Evolutionary conservation across 2,329 filamentous ascomycete species (phyloP).

Genomic region (Xylaria sp.): DNA sequence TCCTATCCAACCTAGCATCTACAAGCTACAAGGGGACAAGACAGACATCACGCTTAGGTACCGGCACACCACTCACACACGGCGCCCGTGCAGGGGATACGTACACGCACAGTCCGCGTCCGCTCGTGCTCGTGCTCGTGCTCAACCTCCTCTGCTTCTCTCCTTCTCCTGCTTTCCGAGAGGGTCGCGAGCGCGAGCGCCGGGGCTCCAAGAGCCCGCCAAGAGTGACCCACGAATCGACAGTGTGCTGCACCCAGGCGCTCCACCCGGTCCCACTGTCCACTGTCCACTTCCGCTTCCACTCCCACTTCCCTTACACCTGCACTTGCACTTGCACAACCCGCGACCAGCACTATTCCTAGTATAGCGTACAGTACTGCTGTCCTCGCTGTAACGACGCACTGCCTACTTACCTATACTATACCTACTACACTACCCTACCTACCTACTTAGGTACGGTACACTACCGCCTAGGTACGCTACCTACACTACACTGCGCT

Average conservation of each 20-base stretch:
- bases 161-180: conserved; percentile 8
- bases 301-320: too few species aligned
- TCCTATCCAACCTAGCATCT: too few species aligned
- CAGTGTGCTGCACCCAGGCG: conserved; percentile 9
- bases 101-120: conserved; percentile 1
- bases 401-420: too few species aligned
- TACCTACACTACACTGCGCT: too few species aligned
- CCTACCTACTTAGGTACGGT: too few species aligned
- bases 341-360: too few species aligned
- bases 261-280: conserved; percentile 22
- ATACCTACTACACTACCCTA: background rate
- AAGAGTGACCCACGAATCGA: conserved; percentile 28
- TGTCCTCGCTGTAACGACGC: too few species aligned
- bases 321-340: too few species aligned
- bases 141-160: background rate
- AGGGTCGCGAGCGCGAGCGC: conserved; percentile 7
- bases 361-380: too few species aligned
- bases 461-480: conserved; percentile 1
- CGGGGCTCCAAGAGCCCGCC: conserved; percentile 12
- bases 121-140: background rate
- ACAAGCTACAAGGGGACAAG: too few species aligned
- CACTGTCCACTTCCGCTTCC: background rate
- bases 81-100: background rate
- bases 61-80: background rate
- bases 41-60: too few species aligned